Evolutionary conservation across 257 asterid species (phyloP).

Genomic region (Ligustrum vulgare): DNA sequence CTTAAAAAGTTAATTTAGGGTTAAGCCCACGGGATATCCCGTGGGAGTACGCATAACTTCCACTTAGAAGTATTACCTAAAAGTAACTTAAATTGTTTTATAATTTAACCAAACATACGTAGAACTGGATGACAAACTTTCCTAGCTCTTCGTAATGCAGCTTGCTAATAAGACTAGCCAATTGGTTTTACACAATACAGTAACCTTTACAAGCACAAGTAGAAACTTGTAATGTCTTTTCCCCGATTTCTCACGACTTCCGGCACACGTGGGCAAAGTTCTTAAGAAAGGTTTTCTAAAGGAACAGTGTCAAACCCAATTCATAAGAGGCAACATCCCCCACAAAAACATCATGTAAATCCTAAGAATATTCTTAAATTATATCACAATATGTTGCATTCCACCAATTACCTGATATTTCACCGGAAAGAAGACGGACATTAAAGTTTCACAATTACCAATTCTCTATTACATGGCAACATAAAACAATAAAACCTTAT

Average conservation of each 20-base stretch:
- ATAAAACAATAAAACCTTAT: neutral
- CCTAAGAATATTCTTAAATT: neutral
- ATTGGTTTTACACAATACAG: neutral
- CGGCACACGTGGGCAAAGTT: neutral
- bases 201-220: neutral
- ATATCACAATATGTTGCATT: neutral
- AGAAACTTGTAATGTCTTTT: neutral
- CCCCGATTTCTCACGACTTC: neutral
- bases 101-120: too few species aligned
- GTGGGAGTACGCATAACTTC: too few species aligned
- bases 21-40: too few species aligned
- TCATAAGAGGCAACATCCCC: neutral
- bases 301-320: neutral
- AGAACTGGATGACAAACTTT: too few species aligned
- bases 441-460: neutral
- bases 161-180: neutral
- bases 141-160: neutral
- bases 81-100: too few species aligned
- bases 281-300: neutral
- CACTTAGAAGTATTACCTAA: neutral
- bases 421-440: neutral
- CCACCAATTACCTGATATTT: neutral
- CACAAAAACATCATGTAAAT: neutral
- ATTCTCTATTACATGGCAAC: neutral
- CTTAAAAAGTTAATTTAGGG: too few species aligned